Evolutionary conservation across 306 rosid genomes (phyloP).

Genomic region (apple (Malus domestica)): DNA sequence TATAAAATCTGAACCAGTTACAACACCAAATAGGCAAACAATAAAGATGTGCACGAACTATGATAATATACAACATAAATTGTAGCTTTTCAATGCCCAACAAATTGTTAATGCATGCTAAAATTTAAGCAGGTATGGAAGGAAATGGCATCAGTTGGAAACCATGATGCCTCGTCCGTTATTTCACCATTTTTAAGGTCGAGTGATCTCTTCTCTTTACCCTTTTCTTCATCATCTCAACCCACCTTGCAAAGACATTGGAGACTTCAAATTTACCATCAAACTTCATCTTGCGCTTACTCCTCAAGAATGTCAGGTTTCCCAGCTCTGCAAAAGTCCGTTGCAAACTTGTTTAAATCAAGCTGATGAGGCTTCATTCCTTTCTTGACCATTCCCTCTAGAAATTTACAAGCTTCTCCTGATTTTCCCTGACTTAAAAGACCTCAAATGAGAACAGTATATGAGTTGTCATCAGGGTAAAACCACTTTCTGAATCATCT

Average conservation of each 20-base stretch:
- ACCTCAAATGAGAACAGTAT: slow-evolving; percentile 67
- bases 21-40: background rate
- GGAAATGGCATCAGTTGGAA: background rate
- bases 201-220: slow-evolving; percentile 35
- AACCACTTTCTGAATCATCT: slow-evolving; percentile 63
- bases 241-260: slow-evolving; percentile 62
- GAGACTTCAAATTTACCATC: slow-evolving; percentile 77
- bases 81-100: background rate
- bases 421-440: slow-evolving; percentile 67
- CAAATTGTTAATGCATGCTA: background rate
- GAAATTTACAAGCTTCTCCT: slow-evolving; percentile 58
- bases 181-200: background rate
- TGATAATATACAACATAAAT: background rate
- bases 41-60: background rate
- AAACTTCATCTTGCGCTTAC: slow-evolving; percentile 65
- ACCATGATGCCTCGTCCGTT: background rate
- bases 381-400: slow-evolving; percentile 80
- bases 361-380: slow-evolving; percentile 94
- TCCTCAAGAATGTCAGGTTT: slow-evolving; percentile 65
- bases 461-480: slow-evolving; percentile 40
- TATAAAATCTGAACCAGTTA: background rate
- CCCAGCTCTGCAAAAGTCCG: slow-evolving; percentile 73
- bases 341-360: slow-evolving; percentile 74
- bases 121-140: background rate
- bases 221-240: slow-evolving; percentile 65